Evolutionary conservation across 495 filamentous ascomycete genomes (phyloP).

Genomic region (Neurospora sp.): DNA sequence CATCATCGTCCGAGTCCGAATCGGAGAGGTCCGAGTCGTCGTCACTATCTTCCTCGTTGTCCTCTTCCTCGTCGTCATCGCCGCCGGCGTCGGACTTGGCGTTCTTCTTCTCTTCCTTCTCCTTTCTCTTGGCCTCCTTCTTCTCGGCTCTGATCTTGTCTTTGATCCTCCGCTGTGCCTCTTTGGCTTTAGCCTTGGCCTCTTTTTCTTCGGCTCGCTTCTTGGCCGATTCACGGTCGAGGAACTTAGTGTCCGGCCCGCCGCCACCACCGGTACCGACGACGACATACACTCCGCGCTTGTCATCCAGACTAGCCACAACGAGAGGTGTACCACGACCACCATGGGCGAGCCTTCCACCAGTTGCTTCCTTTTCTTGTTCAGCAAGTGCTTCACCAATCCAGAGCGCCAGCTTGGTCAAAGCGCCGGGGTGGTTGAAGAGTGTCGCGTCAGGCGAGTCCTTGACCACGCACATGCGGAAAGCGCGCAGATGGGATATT

Average conservation of each 20-base stretch:
- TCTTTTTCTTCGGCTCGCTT: conserved; percentile 49
- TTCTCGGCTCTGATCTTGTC: conserved; percentile 54
- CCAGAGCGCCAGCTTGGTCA: conserved; percentile 91
- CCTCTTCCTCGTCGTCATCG: conserved; percentile 37
- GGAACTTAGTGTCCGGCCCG: conserved; percentile 46
- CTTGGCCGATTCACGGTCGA: conserved; percentile 52
- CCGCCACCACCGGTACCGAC: conserved; percentile 80
- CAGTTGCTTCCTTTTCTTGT: conserved; percentile 65
- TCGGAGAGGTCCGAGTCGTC: conserved; percentile 9
- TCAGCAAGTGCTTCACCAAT: conserved; percentile 86
- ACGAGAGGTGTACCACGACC: conserved; percentile 77
- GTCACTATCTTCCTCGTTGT: conserved; percentile 13
- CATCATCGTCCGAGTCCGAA: conserved; percentile 39
- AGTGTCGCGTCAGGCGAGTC: conserved; percentile 82
- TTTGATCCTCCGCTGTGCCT: conserved; percentile 46
- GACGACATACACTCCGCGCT: conserved; percentile 77
- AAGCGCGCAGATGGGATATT: conserved; percentile 81
- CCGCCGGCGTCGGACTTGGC: conserved; percentile 53
- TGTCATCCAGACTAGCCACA: conserved; percentile 80
- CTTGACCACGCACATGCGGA: conserved; percentile 91
- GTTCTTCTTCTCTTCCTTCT: conserved; percentile 40
- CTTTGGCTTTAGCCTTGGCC: conserved; percentile 50
- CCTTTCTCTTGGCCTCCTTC: conserved; percentile 39
- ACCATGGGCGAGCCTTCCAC: conserved; percentile 49
- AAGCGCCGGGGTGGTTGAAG: conserved; percentile 82